phyloP scores from a whole-genome alignment of 805 yeast species.

The Danielia oregonensis region DNA sequence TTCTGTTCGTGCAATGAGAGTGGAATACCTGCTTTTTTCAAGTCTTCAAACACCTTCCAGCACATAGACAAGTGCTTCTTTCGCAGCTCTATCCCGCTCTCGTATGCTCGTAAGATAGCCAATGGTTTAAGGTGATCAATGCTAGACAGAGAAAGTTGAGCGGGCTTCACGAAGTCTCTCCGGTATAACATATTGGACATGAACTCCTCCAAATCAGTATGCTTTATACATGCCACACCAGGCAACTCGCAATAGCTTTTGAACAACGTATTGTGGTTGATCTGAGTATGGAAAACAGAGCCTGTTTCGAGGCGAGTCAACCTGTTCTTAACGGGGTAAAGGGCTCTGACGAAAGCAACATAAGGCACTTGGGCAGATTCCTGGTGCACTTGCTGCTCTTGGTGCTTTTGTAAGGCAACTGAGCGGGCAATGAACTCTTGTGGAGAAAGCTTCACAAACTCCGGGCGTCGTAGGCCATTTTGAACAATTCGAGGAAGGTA shows the following conservation, averaged over 20 bases:
- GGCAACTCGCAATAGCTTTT: conserved; percentile 26
- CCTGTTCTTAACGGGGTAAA: conserved; percentile 11
- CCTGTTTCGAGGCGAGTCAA: conserved; percentile 4
- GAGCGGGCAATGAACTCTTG: background rate
- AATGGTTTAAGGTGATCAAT: conserved; percentile 1
- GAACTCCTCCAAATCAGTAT: conserved; percentile 26
- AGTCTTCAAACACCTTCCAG: conserved; percentile 25
- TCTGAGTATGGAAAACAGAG: conserved; percentile 2
- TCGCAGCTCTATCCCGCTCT: conserved; percentile 18
- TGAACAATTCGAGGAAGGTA: conserved; percentile 8
- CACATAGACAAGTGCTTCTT: conserved; percentile 18
- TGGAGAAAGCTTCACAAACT: no score
- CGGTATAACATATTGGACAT: conserved; percentile 20
- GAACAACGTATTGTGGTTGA: conserved; percentile 25
- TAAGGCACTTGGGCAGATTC: conserved; percentile 2
- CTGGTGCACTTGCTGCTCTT: no score
- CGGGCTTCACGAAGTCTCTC: conserved; percentile 26
- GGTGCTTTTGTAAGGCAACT: no score
- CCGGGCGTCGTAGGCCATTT: no score
- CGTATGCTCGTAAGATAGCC: conserved; percentile 12
- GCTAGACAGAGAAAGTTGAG: conserved; percentile 13
- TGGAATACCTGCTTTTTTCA: conserved; percentile 23
- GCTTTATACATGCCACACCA: conserved; percentile 21
- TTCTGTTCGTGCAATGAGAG: conserved; percentile 29
- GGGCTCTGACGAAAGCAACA: conserved; percentile 5